Percentiles rank a stretch among this genome's conserved stretches.
Evolutionary conservation across 352 stramenopile species (phyloP).

Genomic region (Poterioochromonas sp.): DNA sequence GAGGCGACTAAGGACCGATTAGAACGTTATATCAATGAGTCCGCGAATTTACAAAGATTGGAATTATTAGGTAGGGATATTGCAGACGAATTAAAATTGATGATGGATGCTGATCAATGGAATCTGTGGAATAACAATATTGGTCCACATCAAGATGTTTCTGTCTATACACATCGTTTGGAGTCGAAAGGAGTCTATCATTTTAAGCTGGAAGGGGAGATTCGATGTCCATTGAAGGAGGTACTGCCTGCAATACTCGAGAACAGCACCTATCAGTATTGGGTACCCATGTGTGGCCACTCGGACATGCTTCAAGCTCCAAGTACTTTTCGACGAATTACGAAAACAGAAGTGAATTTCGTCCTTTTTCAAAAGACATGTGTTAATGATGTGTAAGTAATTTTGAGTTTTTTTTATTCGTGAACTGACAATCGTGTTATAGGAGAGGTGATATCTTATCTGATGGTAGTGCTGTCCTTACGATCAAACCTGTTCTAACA

Average conservation of each 20-base stretch:
- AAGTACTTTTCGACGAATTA: not conserved
- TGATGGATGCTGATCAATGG: not conserved
- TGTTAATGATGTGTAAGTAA: not conserved
- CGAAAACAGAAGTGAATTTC: not conserved
- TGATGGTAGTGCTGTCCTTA: too few relatives aligned
- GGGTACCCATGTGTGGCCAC: not conserved
- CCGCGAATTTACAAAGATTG: not conserved
- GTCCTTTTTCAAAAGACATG: not conserved
- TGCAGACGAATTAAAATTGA: not conserved
- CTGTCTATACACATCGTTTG: not conserved
- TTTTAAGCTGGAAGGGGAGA: not conserved
- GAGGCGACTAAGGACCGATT: not conserved
- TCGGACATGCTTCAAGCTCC: not conserved
- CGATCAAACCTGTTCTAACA: too few relatives aligned
- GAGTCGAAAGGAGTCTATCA: not conserved
- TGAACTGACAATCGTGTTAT: too few relatives aligned
- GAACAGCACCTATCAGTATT: not conserved
- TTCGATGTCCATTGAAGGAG: not conserved
- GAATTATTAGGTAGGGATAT: not conserved
- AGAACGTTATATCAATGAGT: not conserved
- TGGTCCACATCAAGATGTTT: slow-evolving; percentile 11
- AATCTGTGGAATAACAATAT: not conserved
- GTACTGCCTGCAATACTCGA: not conserved
- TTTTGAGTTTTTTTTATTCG: too few relatives aligned
- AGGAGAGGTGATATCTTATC: too few relatives aligned